Base-by-base conservation (phyloP, 495 filamentous ascomycete genomes). In the Annulohypoxylon bovei region DNA sequence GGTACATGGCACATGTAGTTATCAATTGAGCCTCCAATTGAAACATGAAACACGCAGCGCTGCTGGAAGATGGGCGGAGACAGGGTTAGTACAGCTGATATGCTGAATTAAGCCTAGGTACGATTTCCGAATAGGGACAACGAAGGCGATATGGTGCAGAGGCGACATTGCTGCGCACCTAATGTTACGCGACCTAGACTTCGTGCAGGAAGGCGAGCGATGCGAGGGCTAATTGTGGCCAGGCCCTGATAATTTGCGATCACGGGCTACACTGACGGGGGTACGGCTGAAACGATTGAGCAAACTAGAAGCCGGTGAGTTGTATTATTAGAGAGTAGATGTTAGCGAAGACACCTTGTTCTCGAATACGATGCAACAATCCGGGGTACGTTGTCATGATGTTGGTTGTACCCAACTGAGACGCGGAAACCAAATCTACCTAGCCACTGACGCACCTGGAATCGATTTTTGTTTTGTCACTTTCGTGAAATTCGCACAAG, bases 281-380 rank as follows among this genome's bases (percentile, higher is more conserved):
- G 16, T 62, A 32, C 65, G 58, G 55, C 65, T 72, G 61, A 72
- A 68, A 72, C 65, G 23, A 62, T 40, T 50, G 7, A 47, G 25
- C 18, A 49, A 52, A 30, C 28, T 57, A 40, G 16, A 46, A 64
- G 50, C n/a, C 18, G 35, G 37, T 20, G 20, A 67, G 46, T 32
- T 47, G 58, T 72, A 72, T 68, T 60, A 67, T 67, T 72, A 71
- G 52, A 56, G 22, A 32, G 54, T 6, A 55, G 14, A n/a, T n/a
- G 35, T 53, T 47, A 37, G 9, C 7, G 57, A 40, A 55, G 39
- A 6, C 25, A 57, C 32, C 46, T 42, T 16, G 32, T 23, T 62
- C 18, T 62, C 16, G 28, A 22, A 58, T 62, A 60, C 57, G 47
- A 62, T 46, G 50, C 37, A 32, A 44, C 25, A 44, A 42, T 62